Evolutionary conservation across 1,284 basidiomycete species (phyloP).

Genomic region (Leccinum insigne): DNA sequence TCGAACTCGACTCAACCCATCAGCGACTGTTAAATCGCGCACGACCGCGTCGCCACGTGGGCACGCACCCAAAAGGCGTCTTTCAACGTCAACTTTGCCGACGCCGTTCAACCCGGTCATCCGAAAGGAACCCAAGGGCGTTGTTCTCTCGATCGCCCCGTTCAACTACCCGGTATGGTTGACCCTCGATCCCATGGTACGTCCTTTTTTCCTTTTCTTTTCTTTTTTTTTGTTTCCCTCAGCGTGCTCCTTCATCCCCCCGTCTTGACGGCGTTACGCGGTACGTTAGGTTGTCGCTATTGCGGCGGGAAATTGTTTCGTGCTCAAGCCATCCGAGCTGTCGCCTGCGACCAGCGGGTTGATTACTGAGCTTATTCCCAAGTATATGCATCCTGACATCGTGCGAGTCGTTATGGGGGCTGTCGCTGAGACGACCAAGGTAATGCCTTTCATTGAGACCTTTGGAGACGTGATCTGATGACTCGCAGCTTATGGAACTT

Average conservation of each 20-base stretch:
- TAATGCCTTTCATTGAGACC: conserved; percentile 17
- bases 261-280: neutral
- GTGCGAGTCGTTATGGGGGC: conserved; percentile 78
- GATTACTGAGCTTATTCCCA: conserved; percentile 71
- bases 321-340: conserved; percentile 86
- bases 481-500: conserved; percentile 65
- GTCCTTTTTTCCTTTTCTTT: too few relatives aligned
- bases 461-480: neutral
- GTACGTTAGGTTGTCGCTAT: conserved; percentile 61
- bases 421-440: conserved; percentile 73
- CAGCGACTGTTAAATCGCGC: too few relatives aligned
- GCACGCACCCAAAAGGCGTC: too few relatives aligned
- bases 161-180: too few relatives aligned
- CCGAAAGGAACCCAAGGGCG: too few relatives aligned
- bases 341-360: conserved; percentile 65
- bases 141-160: too few relatives aligned
- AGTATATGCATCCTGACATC: conserved; percentile 80
- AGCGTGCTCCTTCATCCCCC: neutral
- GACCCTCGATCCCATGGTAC: too few relatives aligned
- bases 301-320: conserved; percentile 75
- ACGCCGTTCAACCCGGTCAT: too few relatives aligned
- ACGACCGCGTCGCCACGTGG: too few relatives aligned
- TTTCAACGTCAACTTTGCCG: too few relatives aligned
- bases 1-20: too few relatives aligned
- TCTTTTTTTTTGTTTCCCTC: too few relatives aligned